These are phyloP conservation scores for Mrakia gelida DNA, from an alignment of 768 basidiomycete species.

Conservation along the genomic window DNA sequence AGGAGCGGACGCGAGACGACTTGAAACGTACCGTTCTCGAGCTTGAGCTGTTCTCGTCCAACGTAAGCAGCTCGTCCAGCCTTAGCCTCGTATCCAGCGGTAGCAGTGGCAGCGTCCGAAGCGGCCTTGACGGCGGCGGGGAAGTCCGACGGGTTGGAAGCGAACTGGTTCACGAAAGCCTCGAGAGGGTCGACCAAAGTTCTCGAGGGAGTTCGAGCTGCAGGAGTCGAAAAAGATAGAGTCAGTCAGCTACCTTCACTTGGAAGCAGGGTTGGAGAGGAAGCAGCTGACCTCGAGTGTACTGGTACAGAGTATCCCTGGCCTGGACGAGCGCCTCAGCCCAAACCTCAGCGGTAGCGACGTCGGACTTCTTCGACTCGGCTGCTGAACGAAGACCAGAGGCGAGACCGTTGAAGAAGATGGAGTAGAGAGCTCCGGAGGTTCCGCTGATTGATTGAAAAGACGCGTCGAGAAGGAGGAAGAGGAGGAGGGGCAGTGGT, in stretches of 20 bases:
- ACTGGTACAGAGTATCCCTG: constrained; percentile 38
- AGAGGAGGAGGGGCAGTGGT: neutral
- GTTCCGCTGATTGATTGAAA: constrained; percentile 24
- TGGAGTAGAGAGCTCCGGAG: constrained; percentile 37
- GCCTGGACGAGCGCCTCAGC: constrained; percentile 36
- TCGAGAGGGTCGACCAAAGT: constrained; percentile 85
- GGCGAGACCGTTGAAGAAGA: constrained; percentile 38
- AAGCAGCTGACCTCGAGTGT: constrained; percentile 55
- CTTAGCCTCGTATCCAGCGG: constrained; percentile 71
- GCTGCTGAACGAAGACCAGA: constrained; percentile 33
- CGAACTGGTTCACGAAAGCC: constrained; percentile 61
- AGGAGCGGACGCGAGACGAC: too few relatives aligned
- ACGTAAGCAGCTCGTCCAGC: constrained; percentile 80
- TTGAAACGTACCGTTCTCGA: constrained; percentile 53
- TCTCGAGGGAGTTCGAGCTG: constrained; percentile 77
- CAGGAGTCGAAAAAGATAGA: neutral
- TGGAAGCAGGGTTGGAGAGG: neutral
- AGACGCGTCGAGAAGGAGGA: neutral
- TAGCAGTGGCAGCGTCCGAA: constrained; percentile 63
- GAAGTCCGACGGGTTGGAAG: constrained; percentile 46
- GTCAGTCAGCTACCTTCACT: neutral
- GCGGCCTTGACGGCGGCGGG: constrained; percentile 59
- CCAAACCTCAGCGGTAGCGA: constrained; percentile 34
- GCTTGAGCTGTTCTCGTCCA: constrained; percentile 47
- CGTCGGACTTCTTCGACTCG: constrained; percentile 8